Conservation (phyloP, 306 rosid species). For the Gleditsia sinensis region DNA sequence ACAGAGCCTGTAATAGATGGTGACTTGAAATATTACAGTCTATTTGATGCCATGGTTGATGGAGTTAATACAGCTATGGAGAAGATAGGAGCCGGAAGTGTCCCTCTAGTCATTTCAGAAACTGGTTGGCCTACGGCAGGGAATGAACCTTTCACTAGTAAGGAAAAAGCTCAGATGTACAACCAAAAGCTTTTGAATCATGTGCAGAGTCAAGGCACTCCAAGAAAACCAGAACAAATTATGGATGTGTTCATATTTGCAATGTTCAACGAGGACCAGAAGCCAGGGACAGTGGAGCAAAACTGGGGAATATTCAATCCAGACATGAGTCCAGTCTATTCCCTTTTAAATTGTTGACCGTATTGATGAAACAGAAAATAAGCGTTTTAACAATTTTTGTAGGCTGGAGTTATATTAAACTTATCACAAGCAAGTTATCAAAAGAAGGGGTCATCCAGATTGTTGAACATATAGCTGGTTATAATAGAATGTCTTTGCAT, state of each 20-base stretch:
- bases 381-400: neutral
- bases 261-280: slow-evolving; percentile 3
- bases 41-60: slow-evolving; percentile 14
- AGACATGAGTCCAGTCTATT: slow-evolving; percentile 17
- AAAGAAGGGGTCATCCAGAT: too few species aligned
- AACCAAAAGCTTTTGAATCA: neutral
- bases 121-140: slow-evolving; percentile 18
- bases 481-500: too few species aligned
- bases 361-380: neutral
- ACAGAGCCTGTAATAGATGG: neutral
- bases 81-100: neutral
- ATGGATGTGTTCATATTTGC: neutral
- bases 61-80: neutral
- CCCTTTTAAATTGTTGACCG: neutral
- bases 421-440: too few species aligned
- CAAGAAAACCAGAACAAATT: neutral
- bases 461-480: too few species aligned
- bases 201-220: neutral
- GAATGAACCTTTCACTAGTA: neutral
- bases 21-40: neutral
- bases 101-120: neutral
- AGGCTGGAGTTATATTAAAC: too few species aligned
- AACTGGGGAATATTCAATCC: slow-evolving; percentile 42
- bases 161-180: neutral
- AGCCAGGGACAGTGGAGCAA: slow-evolving; percentile 17